Evolutionary conservation across 805 yeast genomes (phyloP), one percentile per base, ranked within the genome.

Genomic region (Cyberlindnera veronae): DNA sequence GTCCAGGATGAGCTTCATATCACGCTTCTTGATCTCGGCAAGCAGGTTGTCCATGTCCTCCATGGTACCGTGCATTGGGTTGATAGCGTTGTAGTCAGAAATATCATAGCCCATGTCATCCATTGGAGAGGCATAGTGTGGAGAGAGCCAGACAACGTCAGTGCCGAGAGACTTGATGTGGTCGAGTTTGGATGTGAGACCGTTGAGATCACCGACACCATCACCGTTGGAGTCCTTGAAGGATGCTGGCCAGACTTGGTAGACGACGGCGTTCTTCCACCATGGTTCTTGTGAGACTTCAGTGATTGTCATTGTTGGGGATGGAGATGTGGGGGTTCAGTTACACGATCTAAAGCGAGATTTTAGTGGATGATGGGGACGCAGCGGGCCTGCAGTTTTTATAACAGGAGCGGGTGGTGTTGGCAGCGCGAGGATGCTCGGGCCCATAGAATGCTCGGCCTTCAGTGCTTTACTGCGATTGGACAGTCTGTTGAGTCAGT

Each of bases 101-200:
- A 77, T 74, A 50, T 77, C 82, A 53, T 76, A 77, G 4, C 83
- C 83, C 81, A 77, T 76, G 54, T 77, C 83, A 37, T 69, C 74
- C 54, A 73, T 77, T 6, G 82, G 82, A 3, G 79, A 71, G 45
- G 72, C 77, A 59, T 67, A 76, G 64, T 73, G 72, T 18, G 82
- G 83, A 19, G 75, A 71, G 39, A 77, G 55, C 83, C 82, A 77
- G 29, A 77, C 60, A 13, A 72, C 69, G 42, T 74, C 79, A n/a
- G 65, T 64, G 2, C 79, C 79, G 23, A 76, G 59, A 17, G 55
- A 57, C 52, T 72, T 68, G 55, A 77, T 54, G 55, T 77, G 74
- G 57, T 74, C 79, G 48, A 77, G 60, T 21, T 69, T 68, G 14
- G 73, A 65, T 44, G 72, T 63, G 43, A 77, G 72, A 17, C 82